Base-by-base conservation (phyloP, 2,329 filamentous ascomycete species). In the Monascus ruber region DNA sequence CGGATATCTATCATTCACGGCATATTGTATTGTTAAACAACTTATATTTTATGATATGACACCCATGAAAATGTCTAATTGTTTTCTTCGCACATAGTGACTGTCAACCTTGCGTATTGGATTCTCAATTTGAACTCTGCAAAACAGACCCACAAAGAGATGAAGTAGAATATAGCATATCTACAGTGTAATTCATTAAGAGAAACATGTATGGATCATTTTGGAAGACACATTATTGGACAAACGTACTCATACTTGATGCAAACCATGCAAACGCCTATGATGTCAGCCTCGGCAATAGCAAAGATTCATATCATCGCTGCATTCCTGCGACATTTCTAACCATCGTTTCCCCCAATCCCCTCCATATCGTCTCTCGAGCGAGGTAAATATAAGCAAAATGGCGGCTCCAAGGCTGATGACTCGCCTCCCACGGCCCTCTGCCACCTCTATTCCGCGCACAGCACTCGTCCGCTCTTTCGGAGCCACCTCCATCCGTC, bases 391-490 rank as follows among this genome's bases (percentile, higher is more conserved):
- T 3, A 35, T 6, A 42, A 24, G 6, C 38, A 54, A 24, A 31
- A 75, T 76, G 72, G 61, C 66, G 38, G 60, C 65, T 26, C 56
- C 65, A 36, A 63, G 69, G 45, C 47, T 70, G 24, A 52, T 68
- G 28, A 48, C 63, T 45, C 68, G 70, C 58, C 63, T 66, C 17
- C 54, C 65, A 42, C 64, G 70, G 43, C 57, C 68, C 27, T 51
- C 62, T 28, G 42, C 47, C 17, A 49, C 47, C 3, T 33, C 47
- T 9, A 29, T 48, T 36, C 38, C 48, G 3, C 41, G 62, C 34
- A 52, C 56, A 34, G 49, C 45, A 41, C 37, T 53, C 38, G 43
- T 45, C 43, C 52, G 57, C 34, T 42, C 54, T n/a, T 60, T 63
- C 48, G 51, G 53, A 39, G 53, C 49, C 35, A 52, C 56, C 42